Conservation (phyloP, 306 rosid genomes). For the Cicer yamashitae region DNA sequence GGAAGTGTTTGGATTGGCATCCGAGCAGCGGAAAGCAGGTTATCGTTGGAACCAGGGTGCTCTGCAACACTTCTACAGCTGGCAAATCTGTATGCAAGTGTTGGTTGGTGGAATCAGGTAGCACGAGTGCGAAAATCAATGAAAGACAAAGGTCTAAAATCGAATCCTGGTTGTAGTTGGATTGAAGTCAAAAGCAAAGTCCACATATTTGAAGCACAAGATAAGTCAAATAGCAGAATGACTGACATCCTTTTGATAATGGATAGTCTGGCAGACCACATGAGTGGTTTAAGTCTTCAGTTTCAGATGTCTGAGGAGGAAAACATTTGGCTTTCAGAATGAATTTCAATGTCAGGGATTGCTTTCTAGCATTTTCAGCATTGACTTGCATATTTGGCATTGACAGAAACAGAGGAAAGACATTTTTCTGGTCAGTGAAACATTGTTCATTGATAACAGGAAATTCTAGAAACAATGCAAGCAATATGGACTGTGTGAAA, state of each 20-base stretch:
- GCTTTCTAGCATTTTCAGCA: slow-evolving; percentile 34
- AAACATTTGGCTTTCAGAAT: slow-evolving; percentile 35
- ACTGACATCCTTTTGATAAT: slow-evolving; percentile 52
- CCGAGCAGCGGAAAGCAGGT: slow-evolving; percentile 75
- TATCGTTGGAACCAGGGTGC: slow-evolving; percentile 68
- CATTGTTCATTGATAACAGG: neutral
- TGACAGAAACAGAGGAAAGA: neutral
- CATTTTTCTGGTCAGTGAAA: slow-evolving; percentile 23
- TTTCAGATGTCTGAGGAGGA: slow-evolving; percentile 50
- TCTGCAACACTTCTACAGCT: slow-evolving; percentile 71
- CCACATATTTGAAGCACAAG: slow-evolving; percentile 74
- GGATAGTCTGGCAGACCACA: slow-evolving; percentile 67
- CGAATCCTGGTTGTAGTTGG: slow-evolving; percentile 83
- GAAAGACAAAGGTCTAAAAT: slow-evolving; percentile 75
- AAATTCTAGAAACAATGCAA: slow-evolving; percentile 7
- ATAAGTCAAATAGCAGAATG: slow-evolving; percentile 58
- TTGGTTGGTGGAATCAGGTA: slow-evolving; percentile 66
- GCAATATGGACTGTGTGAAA: neutral
- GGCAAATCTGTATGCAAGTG: slow-evolving; percentile 76
- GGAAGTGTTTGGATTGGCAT: slow-evolving; percentile 75
- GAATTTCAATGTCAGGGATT: neutral
- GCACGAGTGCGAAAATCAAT: slow-evolving; percentile 66
- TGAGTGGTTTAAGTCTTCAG: slow-evolving; percentile 53
- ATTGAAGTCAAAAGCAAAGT: slow-evolving; percentile 64
- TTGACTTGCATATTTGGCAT: slow-evolving; percentile 27